These are phyloP conservation scores for Phytomonas francai DNA, from an alignment of 208 protist genomes.

Conservation along the genomic window DNA sequence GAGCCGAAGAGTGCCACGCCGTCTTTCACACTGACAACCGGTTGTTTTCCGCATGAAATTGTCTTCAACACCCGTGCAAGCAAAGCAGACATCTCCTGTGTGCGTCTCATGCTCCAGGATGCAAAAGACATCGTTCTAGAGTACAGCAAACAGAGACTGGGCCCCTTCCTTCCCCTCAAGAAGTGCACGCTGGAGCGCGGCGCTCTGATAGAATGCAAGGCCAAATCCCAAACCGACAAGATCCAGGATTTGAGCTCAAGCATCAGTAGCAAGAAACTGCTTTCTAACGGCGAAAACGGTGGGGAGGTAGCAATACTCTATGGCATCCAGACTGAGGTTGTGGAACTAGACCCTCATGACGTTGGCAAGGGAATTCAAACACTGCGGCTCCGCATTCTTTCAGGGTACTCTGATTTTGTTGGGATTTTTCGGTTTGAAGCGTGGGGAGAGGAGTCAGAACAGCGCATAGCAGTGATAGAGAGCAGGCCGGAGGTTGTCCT, in stretches of 20 bases:
- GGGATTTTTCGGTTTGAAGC: constrained; percentile 55
- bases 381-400: constrained; percentile 51
- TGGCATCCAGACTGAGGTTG: constrained; percentile 40
- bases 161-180: too few relatives aligned
- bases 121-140: constrained; percentile 67
- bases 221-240: constrained; percentile 2
- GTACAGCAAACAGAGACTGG: too few relatives aligned
- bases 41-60: constrained; percentile 77
- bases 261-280: too few relatives aligned
- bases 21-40: constrained; percentile 80
- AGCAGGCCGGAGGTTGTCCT: constrained; percentile 71
- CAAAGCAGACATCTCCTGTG: constrained; percentile 40
- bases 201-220: not conserved
- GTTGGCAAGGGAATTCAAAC: constrained; percentile 46
- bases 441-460: constrained; percentile 75
- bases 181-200: constrained; percentile 42
- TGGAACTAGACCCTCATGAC: constrained; percentile 48
- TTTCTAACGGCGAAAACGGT: not conserved
- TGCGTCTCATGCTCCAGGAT: constrained; percentile 57
- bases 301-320: constrained; percentile 2
- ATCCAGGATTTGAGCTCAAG: too few relatives aligned
- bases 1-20: too few relatives aligned
- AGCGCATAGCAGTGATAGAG: constrained; percentile 76
- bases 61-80: constrained; percentile 50
- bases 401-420: constrained; percentile 79